Base-by-base conservation (phyloP, 1,284 basidiomycete genomes). In the Ustilago crameri region DNA sequence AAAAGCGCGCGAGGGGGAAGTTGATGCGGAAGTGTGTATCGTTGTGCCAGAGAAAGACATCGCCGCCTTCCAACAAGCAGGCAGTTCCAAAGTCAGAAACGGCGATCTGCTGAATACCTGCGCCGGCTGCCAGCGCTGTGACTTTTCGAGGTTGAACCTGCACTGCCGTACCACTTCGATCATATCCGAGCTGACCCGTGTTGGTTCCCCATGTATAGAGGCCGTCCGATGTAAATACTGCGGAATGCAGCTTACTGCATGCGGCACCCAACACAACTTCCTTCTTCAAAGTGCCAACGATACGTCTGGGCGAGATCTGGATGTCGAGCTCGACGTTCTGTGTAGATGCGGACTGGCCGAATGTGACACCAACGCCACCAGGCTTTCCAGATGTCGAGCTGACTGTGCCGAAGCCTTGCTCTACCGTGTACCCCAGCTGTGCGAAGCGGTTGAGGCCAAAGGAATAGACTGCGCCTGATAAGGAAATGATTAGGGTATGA, bases 121-220 rank as follows among this genome's bases (percentile, higher is more conserved):
- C 44, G 27, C 63, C 73, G 20, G 62, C 74, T 23, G 68, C 73
- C 40, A 90, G 52, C 3, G 74, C 62, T 0, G 94, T 91, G 5
- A 94, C 94, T 64, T 91, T 90, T 38, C 94, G 87, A 0, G 95
- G 95, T 3, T 88, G 80, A 2, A 91, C 83, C 83, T 98, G 95
- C 0, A 92, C 86, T 0, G 92, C 90, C 43, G 91, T 91, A 0
- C 91, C 87, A 44, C 59, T 67, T 18, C 71, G 63, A n/a, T 80
- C 79, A 77, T 85, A 84, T 60, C 95, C 95, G 3, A 98, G 87
- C 82, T 98, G 96, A 0, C 96, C 96, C 32, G 88, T 88, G 83
- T 98, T 97, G 23, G 91, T 93, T 0, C 95, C 96, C 95, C 95
- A 98, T 0, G 95, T 96, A 84, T 89, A 97, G 0, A 98, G 88